phyloP scores from a whole-genome alignment of 768 basidiomycete genomes.

The Nevesoporus exiguus region DNA sequence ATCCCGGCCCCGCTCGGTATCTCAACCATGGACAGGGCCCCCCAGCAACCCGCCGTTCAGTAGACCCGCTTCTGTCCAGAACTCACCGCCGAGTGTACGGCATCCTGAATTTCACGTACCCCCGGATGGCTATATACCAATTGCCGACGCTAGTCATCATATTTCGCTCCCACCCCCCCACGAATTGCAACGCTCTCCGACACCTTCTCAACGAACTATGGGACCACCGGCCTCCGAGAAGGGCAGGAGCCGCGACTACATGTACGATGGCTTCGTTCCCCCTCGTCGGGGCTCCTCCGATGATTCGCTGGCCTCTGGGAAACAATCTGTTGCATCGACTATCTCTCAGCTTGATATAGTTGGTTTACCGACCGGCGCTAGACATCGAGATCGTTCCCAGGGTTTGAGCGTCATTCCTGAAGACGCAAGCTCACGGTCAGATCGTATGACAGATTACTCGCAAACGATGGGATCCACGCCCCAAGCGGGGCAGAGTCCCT shows the following conservation, averaged over 20 bases:
- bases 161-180: constrained; percentile 52
- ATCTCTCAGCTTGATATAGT: constrained; percentile 35
- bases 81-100: constrained; percentile 14
- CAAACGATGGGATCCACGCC: constrained; percentile 20
- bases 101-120: constrained; percentile 31
- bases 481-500: constrained; percentile 11
- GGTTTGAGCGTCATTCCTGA: constrained; percentile 33
- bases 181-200: constrained; percentile 37
- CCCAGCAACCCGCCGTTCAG: constrained; percentile 7
- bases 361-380: constrained; percentile 20
- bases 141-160: constrained; percentile 34
- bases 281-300: constrained; percentile 28
- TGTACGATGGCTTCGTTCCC: constrained; percentile 18
- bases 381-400: constrained; percentile 21
- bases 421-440: constrained; percentile 29
- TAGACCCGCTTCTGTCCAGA: constrained; percentile 20
- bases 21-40: constrained; percentile 19
- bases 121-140: constrained; percentile 52
- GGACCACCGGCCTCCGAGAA: constrained; percentile 20
- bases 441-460: constrained; percentile 22
- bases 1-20: constrained; percentile 14
- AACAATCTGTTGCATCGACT: constrained; percentile 27
- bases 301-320: constrained; percentile 27
- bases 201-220: constrained; percentile 24
- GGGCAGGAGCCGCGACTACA: constrained; percentile 21